Evolutionary conservation across 495 filamentous ascomycete species (phyloP), one percentile per base, ranked within the genome.

Genomic region (Aspergillus diversus): DNA sequence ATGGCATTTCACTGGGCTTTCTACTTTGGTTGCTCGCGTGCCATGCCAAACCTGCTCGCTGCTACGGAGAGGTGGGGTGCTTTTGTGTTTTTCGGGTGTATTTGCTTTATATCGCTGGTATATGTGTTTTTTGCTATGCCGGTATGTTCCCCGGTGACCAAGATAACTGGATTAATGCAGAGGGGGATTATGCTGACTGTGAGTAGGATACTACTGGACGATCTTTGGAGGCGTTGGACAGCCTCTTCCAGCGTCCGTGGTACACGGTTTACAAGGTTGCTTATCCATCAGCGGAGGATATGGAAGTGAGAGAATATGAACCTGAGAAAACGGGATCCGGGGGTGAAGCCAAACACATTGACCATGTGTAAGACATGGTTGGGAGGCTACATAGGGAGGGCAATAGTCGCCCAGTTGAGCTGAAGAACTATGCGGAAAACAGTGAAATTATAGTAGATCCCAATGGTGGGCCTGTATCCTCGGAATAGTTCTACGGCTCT

Each of bases 1-100:
- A 73, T 75, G 68, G 60, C 67, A 2, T 78, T 89, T 39, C 86
- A 89, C 69, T 89, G 87, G 72, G 83, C 73, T 8, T 86, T 87
- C 54, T 85, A 88, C 66, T 89, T 87, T 64, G 85, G 86, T 17
- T 85, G 84, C 67, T 76, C 83, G 5, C 66, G 68, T 12, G 72
- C 69, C 17, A 70, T 70, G 66, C 53, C 80, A 77, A 78, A 79
- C 49, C 80, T 87, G 61, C 58, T 69, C 9, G 61, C 59, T 16
- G 69, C 64, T 4, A 69, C 49, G 12, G 56, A 71, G 4, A 37
- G 65, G 55, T 69, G 66, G 68, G 63, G 71, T 0, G 68, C 70
- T 2, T 73, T 73, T 61, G 39, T 65, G 4, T 73, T 73, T 32
- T 73, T 66, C 43, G 56, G 34, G 12, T 63, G 57, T 31, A 68